Conservation (phyloP, 306 rosid species). For the Quercus mongolica region DNA sequence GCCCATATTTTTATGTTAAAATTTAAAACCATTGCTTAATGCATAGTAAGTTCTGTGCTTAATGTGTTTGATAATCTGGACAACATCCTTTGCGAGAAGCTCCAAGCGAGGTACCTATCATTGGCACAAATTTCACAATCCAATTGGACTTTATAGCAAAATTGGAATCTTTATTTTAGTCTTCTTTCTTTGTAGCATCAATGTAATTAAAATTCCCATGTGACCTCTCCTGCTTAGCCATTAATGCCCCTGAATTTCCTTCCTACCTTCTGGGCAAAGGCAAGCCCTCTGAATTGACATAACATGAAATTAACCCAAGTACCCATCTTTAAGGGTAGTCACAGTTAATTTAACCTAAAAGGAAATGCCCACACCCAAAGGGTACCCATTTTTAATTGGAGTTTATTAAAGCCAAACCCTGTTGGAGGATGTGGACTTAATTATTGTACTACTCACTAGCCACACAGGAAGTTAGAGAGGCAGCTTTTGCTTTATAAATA, state of each 20-base stretch:
- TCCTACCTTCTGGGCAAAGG: background rate
- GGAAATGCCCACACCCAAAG: background rate
- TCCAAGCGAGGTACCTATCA: background rate
- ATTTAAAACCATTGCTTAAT: background rate
- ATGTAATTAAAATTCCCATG: slow-evolving; percentile 12
- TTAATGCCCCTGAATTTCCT: background rate
- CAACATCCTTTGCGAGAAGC: background rate
- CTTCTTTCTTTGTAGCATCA: too few relatives aligned
- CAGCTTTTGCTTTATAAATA: slow-evolving; percentile 57
- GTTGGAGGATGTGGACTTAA: slow-evolving; percentile 29
- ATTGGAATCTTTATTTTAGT: background rate
- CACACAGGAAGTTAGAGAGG: slow-evolving; percentile 27
- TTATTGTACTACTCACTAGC: slow-evolving; percentile 30
- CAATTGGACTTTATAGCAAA: background rate
- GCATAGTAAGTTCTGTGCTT: too few relatives aligned
- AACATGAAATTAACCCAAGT: background rate
- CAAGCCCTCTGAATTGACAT: slow-evolving; percentile 9
- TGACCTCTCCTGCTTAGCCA: background rate
- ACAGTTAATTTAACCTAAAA: background rate
- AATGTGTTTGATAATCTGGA: background rate
- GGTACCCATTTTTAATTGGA: background rate
- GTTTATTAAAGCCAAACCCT: slow-evolving; percentile 16
- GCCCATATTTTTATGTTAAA: background rate
- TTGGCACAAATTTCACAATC: background rate
- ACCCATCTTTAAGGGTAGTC: background rate